phyloP scores from a whole-genome alignment of 805 yeast genomes.

The Kodamaea kaohsiungensis region DNA sequence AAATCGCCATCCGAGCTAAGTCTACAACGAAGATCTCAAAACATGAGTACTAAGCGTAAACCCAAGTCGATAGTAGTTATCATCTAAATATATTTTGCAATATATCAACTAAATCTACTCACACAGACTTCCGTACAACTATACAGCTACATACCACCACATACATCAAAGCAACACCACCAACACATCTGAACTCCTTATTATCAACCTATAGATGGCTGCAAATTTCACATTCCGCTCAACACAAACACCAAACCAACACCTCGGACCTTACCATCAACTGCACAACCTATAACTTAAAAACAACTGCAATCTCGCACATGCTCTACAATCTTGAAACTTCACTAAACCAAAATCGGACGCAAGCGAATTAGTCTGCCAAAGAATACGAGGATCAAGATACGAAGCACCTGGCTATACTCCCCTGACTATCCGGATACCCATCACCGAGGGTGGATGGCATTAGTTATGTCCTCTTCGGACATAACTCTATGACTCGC shows the following conservation, averaged over 20 bases:
- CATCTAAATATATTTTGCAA: too few species aligned
- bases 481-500: not conserved
- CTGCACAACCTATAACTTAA: not conserved
- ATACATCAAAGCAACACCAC: not conserved
- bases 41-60: too few species aligned
- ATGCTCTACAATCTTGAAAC: not conserved
- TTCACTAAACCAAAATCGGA: not conserved
- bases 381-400: not conserved
- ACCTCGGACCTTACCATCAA: not conserved
- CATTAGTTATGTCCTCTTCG: not conserved
- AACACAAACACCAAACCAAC: not conserved
- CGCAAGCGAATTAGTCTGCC: not conserved
- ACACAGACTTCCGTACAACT: too few species aligned
- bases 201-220: not conserved
- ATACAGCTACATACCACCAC: not conserved
- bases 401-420: not conserved
- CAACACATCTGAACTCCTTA: not conserved
- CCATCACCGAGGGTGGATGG: not conserved
- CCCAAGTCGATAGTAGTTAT: too few species aligned
- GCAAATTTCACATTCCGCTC: not conserved
- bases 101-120: too few species aligned
- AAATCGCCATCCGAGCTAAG: too few species aligned
- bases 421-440: not conserved
- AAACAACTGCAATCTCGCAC: not conserved
- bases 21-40: too few species aligned